A percentile compares a stretch with the other conserved stretches of the same genome.
phyloP scores from a whole-genome alignment of 1,284 basidiomycete species.

The Schizopora paradoxa region DNA sequence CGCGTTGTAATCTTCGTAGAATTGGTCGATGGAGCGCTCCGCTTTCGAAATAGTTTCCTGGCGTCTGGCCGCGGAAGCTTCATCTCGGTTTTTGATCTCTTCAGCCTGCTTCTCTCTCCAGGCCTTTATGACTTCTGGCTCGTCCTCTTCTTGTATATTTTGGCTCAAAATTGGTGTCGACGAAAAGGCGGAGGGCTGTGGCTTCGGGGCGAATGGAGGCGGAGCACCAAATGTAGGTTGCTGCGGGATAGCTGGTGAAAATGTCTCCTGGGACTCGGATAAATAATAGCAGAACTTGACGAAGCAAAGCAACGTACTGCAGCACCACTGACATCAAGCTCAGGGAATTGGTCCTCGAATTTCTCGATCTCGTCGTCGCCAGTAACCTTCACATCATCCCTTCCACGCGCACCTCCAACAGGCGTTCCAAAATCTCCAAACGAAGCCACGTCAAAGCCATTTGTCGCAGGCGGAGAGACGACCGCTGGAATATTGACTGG shows the following conservation, averaged over 20 bases:
- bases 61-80: slow-evolving; percentile 71
- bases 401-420: slow-evolving; percentile 31
- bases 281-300: neutral
- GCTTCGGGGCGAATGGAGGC: slow-evolving; percentile 63
- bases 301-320: slow-evolving; percentile 39
- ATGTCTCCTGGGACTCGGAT: slow-evolving; percentile 18
- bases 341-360: slow-evolving; percentile 91
- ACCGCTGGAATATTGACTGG: slow-evolving; percentile 40
- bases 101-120: slow-evolving; percentile 88
- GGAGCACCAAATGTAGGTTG: slow-evolving; percentile 45
- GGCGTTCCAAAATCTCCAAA: slow-evolving; percentile 60
- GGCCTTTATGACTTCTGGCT: slow-evolving; percentile 85
- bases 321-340: slow-evolving; percentile 57
- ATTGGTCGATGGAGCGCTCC: slow-evolving; percentile 90
- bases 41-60: slow-evolving; percentile 87
- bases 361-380: slow-evolving; percentile 85
- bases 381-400: slow-evolving; percentile 75
- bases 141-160: slow-evolving; percentile 64
- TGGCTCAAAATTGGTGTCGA: slow-evolving; percentile 71
- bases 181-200: slow-evolving; percentile 61
- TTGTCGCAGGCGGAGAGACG: slow-evolving; percentile 24
- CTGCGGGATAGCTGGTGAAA: slow-evolving; percentile 21
- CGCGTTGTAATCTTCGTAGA: slow-evolving; percentile 90
- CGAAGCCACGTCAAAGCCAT: slow-evolving; percentile 31
- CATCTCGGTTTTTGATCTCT: slow-evolving; percentile 79